A percentile compares a stretch with the other conserved stretches of the same genome.
phyloP scores from a whole-genome alignment of 139 green algal genomes.

The Tetratostichococcus sp. region DNA sequence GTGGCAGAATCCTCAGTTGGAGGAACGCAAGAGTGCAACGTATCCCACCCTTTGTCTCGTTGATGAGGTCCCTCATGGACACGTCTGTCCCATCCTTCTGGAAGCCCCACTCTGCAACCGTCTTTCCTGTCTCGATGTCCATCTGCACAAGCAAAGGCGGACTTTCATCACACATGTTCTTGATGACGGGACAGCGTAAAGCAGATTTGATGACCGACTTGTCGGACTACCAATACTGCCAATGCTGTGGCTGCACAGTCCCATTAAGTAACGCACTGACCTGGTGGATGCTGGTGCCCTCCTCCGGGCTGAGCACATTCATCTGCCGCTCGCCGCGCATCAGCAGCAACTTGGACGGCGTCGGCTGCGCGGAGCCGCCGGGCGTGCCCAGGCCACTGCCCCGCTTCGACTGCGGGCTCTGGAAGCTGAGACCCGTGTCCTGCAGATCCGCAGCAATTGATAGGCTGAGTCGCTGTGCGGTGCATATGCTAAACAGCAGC shows the following conservation, averaged over 20 bases:
- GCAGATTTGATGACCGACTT: too few relatives aligned
- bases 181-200: too few relatives aligned
- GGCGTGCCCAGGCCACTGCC: constrained; percentile 1
- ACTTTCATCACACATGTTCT: too few relatives aligned
- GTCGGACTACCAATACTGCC: too few relatives aligned
- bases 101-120: constrained; percentile 69
- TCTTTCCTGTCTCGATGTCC: constrained; percentile 55
- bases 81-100: constrained; percentile 84
- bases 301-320: constrained; percentile 78
- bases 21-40: too few relatives aligned
- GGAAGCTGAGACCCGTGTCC: constrained; percentile 28
- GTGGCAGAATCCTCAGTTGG: too few relatives aligned
- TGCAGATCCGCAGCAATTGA: constrained; percentile 10
- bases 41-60: constrained; percentile 71
- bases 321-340: constrained; percentile 75
- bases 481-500: too few relatives aligned
- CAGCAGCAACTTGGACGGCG: constrained; percentile 60
- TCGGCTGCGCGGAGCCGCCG: constrained; percentile 12
- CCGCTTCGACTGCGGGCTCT: constrained; percentile 24
- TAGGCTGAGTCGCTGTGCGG: too few relatives aligned
- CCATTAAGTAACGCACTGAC: constrained; percentile 10
- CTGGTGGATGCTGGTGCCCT: constrained; percentile 51
- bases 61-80: constrained; percentile 39
- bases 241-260: too few relatives aligned
- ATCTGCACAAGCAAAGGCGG: too few relatives aligned